Conservation (phyloP, 2,329 filamentous ascomycete species). For the Ceratocystis cacaofunesta region DNA sequence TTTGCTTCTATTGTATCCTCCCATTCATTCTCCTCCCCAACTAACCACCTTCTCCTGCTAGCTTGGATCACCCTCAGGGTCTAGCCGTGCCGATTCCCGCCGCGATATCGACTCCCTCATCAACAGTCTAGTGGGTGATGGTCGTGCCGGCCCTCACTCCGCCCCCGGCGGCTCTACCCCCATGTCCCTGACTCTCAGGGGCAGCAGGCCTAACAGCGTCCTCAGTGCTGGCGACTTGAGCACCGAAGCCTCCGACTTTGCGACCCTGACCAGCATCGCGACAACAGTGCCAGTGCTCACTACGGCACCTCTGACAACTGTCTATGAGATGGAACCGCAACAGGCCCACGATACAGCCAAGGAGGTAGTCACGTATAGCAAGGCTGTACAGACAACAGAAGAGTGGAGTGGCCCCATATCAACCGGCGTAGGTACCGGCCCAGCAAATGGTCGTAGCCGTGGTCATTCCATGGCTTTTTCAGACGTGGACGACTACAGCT, state of each 20-base stretch:
- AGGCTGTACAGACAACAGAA: conserved; percentile 81
- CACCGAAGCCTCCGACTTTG: conserved; percentile 52
- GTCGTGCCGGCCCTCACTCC: conserved; percentile 53
- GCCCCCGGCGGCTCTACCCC: conserved; percentile 40
- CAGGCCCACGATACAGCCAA: conserved; percentile 42
- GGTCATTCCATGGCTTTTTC: conserved; percentile 38
- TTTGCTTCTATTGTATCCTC: not conserved
- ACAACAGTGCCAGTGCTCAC: conserved; percentile 52
- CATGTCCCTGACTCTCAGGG: conserved; percentile 46
- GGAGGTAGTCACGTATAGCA: conserved; percentile 92
- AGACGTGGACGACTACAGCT: conserved; percentile 45
- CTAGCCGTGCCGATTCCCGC: conserved; percentile 46
- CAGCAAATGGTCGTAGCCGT: conserved; percentile 21
- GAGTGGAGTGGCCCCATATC: conserved; percentile 43
- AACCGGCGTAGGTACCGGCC: conserved; percentile 14
- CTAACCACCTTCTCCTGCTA: conserved; percentile 1
- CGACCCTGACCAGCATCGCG: conserved; percentile 31
- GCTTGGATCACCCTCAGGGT: conserved; percentile 10
- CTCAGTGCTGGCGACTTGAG: conserved; percentile 70
- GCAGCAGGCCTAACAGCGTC: conserved; percentile 74
- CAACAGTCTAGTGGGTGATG: conserved; percentile 66
- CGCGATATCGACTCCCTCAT: conserved; percentile 77
- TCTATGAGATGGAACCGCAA: conserved; percentile 61
- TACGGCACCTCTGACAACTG: conserved; percentile 56
- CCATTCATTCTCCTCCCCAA: conserved; percentile 4